Percentiles rank a stretch among this genome's conserved stretches.
These are phyloP conservation scores for Tetrahymena borealis DNA, from an alignment of 73 alveolate genomes.

Conservation along the genomic window DNA sequence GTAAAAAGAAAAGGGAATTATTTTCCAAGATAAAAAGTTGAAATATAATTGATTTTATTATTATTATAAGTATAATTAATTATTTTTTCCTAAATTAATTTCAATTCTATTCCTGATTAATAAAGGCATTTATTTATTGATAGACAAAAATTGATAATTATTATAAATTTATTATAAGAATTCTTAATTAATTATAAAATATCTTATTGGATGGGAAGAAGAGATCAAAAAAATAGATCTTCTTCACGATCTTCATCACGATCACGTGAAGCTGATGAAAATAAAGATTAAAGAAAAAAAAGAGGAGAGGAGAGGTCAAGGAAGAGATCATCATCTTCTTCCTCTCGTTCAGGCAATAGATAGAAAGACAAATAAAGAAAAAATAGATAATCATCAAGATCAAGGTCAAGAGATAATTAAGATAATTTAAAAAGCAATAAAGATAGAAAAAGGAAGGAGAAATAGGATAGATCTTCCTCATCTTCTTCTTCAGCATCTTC, in stretches of 20 bases:
- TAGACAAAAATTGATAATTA: not conserved
- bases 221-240: not conserved
- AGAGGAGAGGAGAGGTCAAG: not conserved
- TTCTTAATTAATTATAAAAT: too few relatives aligned
- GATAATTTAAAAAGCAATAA: slow-evolving; percentile 12
- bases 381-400: not conserved
- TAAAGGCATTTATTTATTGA: not conserved
- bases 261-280: not conserved
- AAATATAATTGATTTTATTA: too few relatives aligned
- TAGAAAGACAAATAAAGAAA: not conserved
- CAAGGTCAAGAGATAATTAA: slow-evolving; percentile 18
- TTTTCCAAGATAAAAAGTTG: too few relatives aligned
- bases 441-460: not conserved
- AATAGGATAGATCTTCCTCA: not conserved
- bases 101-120: too few relatives aligned
- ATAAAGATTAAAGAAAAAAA: not conserved
- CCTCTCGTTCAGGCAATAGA: not conserved
- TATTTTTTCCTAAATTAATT: not conserved
- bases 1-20: too few relatives aligned
- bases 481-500: not conserved
- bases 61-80: not conserved
- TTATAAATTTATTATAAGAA: not conserved
- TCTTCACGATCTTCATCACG: not conserved
- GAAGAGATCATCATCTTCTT: slow-evolving; percentile 12
- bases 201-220: not conserved